Base-by-base conservation (phyloP, 306 rosid genomes). In the Fragaria vesca region DNA sequence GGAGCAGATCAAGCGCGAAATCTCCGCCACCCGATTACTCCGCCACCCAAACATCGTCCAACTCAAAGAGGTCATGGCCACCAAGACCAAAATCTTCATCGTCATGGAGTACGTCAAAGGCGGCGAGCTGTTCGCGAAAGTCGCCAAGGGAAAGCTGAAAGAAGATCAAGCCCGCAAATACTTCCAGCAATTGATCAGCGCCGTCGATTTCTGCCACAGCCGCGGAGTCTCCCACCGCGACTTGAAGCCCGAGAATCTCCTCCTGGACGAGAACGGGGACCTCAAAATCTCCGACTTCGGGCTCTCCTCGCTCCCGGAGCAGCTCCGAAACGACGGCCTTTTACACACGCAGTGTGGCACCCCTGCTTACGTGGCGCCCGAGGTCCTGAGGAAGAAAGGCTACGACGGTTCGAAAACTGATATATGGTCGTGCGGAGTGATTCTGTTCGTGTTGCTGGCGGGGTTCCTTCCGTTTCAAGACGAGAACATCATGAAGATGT, bases 341-440 rank as follows among this genome's bases (percentile, higher is more conserved):
- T 80, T 93, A 30, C 97, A 93, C 83, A 93, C 96, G 8, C 91
- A 81, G 92, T 93, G 97, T n/a, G 97, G 97, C 4, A 93, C 97
- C 43, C 96, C 97, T 16, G 93, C 97, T 6, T 90, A 92, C 76
- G 90, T 92, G 74, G 93, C 97, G 5, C 97, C 96, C 10, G 96
- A 90, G 40, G 91, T 92, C 0, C 66, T 92, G 26, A 77, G 86
- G 50, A 86, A 83, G 74, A 92, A 82, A 52, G 97, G 97, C 0
- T 92, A 92, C 73, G 91, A 92, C 38, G 97, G 97, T 0, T 72
- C 96, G 0, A 87, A 76, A 66, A 85, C 96, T 2, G 96, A 92
- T 70, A 86, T 82, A 1, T 92, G 97, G 97, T 93, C 97, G 1
- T 93, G 97, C 51, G 97, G 96, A 3, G 92, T 93, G 13, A 74